Base-by-base conservation (phyloP, 1,284 basidiomycete species). In the Sanghuangporus sanghuang region DNA sequence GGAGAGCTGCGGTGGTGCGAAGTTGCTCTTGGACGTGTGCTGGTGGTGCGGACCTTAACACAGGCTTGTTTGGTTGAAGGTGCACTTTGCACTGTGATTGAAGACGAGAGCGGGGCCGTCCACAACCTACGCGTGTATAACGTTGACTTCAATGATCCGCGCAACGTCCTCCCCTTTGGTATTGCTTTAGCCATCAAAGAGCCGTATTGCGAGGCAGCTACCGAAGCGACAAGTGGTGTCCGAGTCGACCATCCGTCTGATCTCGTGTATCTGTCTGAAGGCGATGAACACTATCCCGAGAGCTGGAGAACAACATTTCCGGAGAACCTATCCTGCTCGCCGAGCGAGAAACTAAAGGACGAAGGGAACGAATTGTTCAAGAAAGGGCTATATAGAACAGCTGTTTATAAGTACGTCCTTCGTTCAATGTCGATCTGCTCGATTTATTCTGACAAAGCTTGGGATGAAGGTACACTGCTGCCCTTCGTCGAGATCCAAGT, bases 161-260 rank as follows among this genome's bases (percentile, higher is more conserved):
- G 56, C 4, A 57, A 65, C 35, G 48, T 65, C 1, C 50, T 65
- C 27, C 60, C 64, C 16, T 35, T 50, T 7, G 61, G 64, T 5
- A 23, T 57, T 23, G 36, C 53, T 38, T 39, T 65, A n/a, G 64
- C 64, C 27, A 59, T 65, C 50, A 65, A 65, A 49, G 64, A 62
- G 36, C 64, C 64, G 16, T 65, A 65, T 46, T 65, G 64, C 35
- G 64, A 65, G 18, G 64, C 64, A 4, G 61, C 64, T 11, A 57
- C 48, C 9, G 64, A 65, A 32, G 32, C 35, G 6, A 65, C 61
- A 49, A 65, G 64, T 38, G 64, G 64, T 14, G 36, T 65, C 21
- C 32, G 64, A 35, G 57, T 65, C 32, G 64, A 62, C 32, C 64
- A 65, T 48, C 64, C 64, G 1, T 62, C 60, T 0, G 64, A 65